Base-by-base conservation (phyloP, 306 rosid genomes). In the Clitoria ternatea region DNA sequence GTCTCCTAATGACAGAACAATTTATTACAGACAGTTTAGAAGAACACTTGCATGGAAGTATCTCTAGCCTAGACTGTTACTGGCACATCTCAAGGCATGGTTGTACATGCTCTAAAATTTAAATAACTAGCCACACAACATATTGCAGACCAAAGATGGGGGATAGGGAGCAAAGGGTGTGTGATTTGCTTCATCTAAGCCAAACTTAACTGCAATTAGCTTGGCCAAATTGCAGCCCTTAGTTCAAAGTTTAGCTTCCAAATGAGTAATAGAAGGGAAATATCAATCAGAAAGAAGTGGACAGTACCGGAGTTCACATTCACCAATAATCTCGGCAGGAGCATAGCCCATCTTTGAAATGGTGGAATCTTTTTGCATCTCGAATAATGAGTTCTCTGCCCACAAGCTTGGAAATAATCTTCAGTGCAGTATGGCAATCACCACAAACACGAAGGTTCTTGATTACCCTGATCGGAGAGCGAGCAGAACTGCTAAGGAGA, bases 391-490 rank as follows among this genome's bases (percentile, higher is more conserved):
- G 77, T 60, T 74, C 78, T 70, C 86, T 78, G 27, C 86, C 86
- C 44, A 82, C 86, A 57, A 82, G 64, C 72, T 78, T 82, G 65
- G 86, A 82, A 39, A 82, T 78, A 61, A 82, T 82, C 83, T 82
- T 78, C 35, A 82, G 29, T 23, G 78, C 83, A 23, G 69, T 78
- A 60, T 82, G 86, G 37, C 86, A 82, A 74, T 78, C 86, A n/a
- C 80, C 86, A 74, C 83, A 82, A 78, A 82, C 70, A 68, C 97
- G 96, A 48, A 91, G 97, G 69, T 88, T 91, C 84, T 91, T 91
- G 47, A 91, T 88, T 30, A 91, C 81, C 75, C 97, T 86, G 36
- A 91, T 80, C 7, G 89, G 77, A 20, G 92, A 80, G 19, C 96
- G 89, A 22, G 73, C 85, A 70, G 92, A 39, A 56, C 86, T 84